phyloP scores from a whole-genome alignment of 768 basidiomycete species.

The Kwoniella sp. region DNA sequence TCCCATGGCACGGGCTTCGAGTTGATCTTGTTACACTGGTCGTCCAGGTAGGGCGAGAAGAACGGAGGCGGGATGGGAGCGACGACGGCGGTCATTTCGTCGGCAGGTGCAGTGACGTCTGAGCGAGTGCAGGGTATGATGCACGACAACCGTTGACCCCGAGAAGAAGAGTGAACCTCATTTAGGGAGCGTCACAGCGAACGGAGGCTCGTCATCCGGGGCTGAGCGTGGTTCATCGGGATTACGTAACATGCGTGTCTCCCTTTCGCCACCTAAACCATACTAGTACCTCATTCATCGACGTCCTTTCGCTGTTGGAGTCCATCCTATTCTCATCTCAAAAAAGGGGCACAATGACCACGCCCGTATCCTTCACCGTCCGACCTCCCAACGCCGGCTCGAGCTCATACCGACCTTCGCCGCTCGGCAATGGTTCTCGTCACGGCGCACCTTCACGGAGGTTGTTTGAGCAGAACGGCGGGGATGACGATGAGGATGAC shows the following conservation, averaged over 20 bases:
- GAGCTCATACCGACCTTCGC: conserved; percentile 40
- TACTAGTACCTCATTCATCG: no score
- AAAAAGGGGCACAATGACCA: conserved; percentile 35
- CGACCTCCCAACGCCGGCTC: conserved; percentile 69
- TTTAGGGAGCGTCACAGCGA: no score
- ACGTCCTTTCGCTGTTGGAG: no score
- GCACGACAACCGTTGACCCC: no score
- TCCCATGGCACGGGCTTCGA: conserved; percentile 95
- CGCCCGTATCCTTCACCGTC: conserved; percentile 72
- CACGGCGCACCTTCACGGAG: conserved; percentile 30
- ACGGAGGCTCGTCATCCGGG: conserved; percentile 2
- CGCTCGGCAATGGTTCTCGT: conserved; percentile 36
- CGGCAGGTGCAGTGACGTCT: background rate
- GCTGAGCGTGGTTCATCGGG: no score
- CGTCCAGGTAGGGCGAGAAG: conserved; percentile 67
- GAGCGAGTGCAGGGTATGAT: background rate
- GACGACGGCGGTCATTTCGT: conserved; percentile 26
- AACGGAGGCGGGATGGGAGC: conserved; percentile 49
- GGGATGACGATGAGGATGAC: conserved; percentile 41
- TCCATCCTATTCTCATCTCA: no score
- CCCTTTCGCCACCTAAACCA: no score
- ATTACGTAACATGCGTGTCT: no score
- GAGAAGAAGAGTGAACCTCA: no score
- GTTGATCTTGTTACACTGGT: conserved; percentile 78
- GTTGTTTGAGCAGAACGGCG: conserved; percentile 31